phyloP scores from a whole-genome alignment of 2,329 filamentous ascomycete genomes.

The Hypoxylon sp. region DNA sequence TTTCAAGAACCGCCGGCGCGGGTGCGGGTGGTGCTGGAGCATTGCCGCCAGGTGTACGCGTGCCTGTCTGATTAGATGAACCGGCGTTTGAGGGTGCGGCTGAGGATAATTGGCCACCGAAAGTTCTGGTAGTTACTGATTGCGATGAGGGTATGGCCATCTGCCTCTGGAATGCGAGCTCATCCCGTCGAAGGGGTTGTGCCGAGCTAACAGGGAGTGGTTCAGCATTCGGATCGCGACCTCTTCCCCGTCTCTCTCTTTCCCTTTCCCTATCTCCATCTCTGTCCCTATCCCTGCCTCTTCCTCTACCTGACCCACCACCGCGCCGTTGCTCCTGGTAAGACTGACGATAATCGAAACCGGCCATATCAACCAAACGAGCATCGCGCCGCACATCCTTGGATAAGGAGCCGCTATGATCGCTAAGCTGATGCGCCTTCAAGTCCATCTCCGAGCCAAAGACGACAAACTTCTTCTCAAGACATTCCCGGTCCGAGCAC shows the following conservation, averaged over 20 bases:
- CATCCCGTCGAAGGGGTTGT: slow-evolving; percentile 84
- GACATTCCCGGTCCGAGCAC: slow-evolving; percentile 85
- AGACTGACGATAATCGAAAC: slow-evolving; percentile 81
- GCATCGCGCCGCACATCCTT: slow-evolving; percentile 88
- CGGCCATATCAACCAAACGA: slow-evolving; percentile 85
- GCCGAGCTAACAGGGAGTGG: slow-evolving; percentile 80
- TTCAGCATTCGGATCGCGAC: slow-evolving; percentile 89
- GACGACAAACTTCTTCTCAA: slow-evolving; percentile 98
- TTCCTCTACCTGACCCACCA: slow-evolving; percentile 57
- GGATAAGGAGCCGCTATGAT: slow-evolving; percentile 81
- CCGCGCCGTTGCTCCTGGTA: slow-evolving; percentile 71
- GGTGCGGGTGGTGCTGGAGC: slow-evolving; percentile 42
- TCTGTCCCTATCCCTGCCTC: slow-evolving; percentile 53
- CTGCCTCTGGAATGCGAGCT: slow-evolving; percentile 91
- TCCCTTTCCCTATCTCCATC: slow-evolving; percentile 58
- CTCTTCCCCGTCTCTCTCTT: slow-evolving; percentile 54
- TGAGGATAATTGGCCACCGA: slow-evolving; percentile 84
- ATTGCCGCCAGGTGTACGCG: slow-evolving; percentile 41
- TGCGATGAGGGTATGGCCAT: slow-evolving; percentile 91
- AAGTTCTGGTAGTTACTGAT: slow-evolving; percentile 80
- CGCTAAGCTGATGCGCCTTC: slow-evolving; percentile 89
- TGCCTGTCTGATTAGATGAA: slow-evolving; percentile 51
- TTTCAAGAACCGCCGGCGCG: slow-evolving; percentile 46
- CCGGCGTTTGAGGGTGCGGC: slow-evolving; percentile 54
- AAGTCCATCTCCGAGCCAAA: slow-evolving; percentile 95